Evolutionary conservation across 2,329 filamentous ascomycete genomes (phyloP), one percentile per base, ranked within the genome.

Genomic region (Colletotrichum brevisporum): DNA sequence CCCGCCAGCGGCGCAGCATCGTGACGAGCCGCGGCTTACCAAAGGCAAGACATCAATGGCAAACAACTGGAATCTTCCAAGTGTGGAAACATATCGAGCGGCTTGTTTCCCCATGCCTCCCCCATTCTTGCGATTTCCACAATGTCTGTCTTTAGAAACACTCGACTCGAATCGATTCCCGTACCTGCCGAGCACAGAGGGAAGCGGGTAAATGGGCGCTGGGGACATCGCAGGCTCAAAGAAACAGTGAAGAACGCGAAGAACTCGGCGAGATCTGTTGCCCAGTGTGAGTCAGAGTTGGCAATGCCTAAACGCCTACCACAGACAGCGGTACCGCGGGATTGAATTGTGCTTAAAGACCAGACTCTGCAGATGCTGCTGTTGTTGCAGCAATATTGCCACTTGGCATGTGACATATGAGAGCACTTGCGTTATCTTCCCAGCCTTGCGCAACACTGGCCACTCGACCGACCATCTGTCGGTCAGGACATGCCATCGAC

Each of bases 1-100:
- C 58, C 26, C 36, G 58, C 26, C 58, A 57, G 64, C 59, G 39
- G 64, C 58, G 62, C 53, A 53, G 61, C 13, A 47, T 18, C 58
- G 48, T 31, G 52, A 13, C 10, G 31, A 53, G 58, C 24, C 24
- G 48, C 39, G 21, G 12, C 16, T 21, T 45, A 31, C 24, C 16
- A 47, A 26, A 50, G 13, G 12, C n/a, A n/a, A 9, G 12, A 10
- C 18, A 21, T 21, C 8, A 50, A 21, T 13, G 47, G 47, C 16
- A 47, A 47, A 8, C 45, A 16, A 15, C 45, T 18, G 5, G 9
- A 47, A 8, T 10, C 45, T 18, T 18, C 16, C 45, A 18, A 36
- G 31, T 36, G 31, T 9, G 31, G 10, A 36, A 36, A 10, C 31
- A 36, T 3, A 36, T 36, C 31, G 10, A 8, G 8, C 31, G 31